Percentiles rank a stretch among this genome's conserved stretches.
These are phyloP conservation scores for Penicillium italicum DNA, from an alignment of 2,329 filamentous ascomycete genomes.

Conservation along the genomic window DNA sequence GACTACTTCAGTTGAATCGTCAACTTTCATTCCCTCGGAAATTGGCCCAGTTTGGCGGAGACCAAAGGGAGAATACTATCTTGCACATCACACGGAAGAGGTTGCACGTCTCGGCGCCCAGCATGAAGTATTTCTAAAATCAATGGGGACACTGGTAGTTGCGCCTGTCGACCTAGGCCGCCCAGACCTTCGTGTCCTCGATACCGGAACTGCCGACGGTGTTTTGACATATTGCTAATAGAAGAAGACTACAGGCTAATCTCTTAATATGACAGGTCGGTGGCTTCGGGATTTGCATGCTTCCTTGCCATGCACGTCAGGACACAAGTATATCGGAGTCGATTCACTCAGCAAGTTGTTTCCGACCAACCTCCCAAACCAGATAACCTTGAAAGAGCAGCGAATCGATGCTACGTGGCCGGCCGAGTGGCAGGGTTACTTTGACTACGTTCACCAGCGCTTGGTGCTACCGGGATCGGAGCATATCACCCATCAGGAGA, in stretches of 20 bases:
- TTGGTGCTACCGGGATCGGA: not conserved
- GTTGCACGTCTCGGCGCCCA: not conserved
- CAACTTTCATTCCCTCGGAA: not conserved
- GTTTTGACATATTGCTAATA: not conserved
- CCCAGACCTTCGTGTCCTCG: not conserved
- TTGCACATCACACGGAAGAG: not conserved
- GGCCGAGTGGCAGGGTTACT: not conserved
- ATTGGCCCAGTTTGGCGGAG: not conserved
- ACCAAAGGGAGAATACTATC: not conserved
- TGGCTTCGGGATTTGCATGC: not conserved
- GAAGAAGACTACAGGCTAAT: not conserved
- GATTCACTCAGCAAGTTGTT: not conserved
- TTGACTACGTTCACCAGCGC: not conserved
- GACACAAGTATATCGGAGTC: not conserved
- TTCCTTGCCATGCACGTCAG: not conserved
- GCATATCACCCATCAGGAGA: not conserved
- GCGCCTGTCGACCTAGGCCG: not conserved
- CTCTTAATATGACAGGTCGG: not conserved
- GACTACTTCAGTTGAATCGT: not conserved
- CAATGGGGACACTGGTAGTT: not conserved
- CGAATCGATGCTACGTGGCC: not conserved
- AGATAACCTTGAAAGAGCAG: not conserved
- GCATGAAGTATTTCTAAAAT: not conserved
- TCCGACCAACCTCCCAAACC: not conserved
- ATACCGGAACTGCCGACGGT: not conserved